Conservation (phyloP, 176 grass and related monocot species). For the Cocos nucifera region DNA sequence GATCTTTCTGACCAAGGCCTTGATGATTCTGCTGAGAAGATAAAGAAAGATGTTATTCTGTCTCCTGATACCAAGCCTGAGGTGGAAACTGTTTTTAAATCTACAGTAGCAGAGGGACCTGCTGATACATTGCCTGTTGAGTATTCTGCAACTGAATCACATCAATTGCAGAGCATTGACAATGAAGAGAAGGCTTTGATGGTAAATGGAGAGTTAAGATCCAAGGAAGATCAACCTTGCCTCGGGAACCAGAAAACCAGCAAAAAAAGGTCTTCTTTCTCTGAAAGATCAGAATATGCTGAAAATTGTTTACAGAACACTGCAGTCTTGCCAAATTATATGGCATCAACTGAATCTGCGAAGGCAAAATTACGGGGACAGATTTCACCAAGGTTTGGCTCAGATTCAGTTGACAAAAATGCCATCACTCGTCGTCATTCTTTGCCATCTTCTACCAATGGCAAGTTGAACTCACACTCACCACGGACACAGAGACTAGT, state of each 20-base stretch:
- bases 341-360: constrained; percentile 35
- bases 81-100: constrained; percentile 25
- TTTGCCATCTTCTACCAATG: constrained; percentile 28
- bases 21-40: constrained; percentile 30
- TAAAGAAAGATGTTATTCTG: constrained; percentile 24
- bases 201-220: constrained; percentile 34
- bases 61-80: constrained; percentile 43
- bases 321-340: constrained; percentile 29
- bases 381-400: constrained; percentile 21
- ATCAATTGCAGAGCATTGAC: constrained; percentile 33
- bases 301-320: constrained; percentile 40
- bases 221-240: constrained; percentile 39
- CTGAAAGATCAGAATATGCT: constrained; percentile 43
- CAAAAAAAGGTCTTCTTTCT: constrained; percentile 13
- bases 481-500: constrained; percentile 17
- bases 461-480: constrained; percentile 28
- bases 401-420: constrained; percentile 26
- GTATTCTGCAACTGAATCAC: constrained; percentile 27
- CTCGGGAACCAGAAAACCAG: neutral
- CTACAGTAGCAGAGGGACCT: constrained; percentile 15
- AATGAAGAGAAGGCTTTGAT: constrained; percentile 26
- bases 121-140: neutral
- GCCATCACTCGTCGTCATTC: constrained; percentile 23
- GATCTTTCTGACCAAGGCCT: constrained; percentile 24
- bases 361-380: constrained; percentile 35